Percentiles rank a stretch among this genome's conserved stretches.
These are phyloP conservation scores for Vaccinium macrocarpon DNA, from an alignment of 148 eudicot genomes.

Conservation along the genomic window DNA sequence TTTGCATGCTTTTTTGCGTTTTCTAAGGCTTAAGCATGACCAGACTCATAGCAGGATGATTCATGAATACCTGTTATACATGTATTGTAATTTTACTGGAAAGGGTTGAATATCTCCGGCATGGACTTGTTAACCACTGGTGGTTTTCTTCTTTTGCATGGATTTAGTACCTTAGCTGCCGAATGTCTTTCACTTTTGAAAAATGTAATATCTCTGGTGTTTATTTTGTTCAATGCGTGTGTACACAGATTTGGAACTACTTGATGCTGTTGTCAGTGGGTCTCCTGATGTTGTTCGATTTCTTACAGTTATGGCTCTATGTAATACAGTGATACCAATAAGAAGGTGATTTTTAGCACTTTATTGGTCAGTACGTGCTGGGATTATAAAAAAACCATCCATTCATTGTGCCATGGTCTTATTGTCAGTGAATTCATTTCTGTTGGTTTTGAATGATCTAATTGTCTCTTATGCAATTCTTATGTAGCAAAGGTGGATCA, in stretches of 20 bases:
- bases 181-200: slow-evolving; percentile 6
- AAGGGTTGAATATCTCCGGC: neutral
- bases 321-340: slow-evolving; percentile 86
- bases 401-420: slow-evolving; percentile 8
- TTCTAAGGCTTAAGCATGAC: neutral
- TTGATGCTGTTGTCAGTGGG: slow-evolving; percentile 64
- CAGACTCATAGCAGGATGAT: neutral
- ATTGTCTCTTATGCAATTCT: slow-evolving; percentile 2
- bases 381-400: neutral
- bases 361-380: neutral
- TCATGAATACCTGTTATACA: neutral
- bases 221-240: slow-evolving; percentile 21
- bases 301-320: slow-evolving; percentile 84
- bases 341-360: slow-evolving; percentile 47
- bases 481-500: slow-evolving; percentile 70
- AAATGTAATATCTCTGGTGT: slow-evolving; percentile 16
- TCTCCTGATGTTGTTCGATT: slow-evolving; percentile 69
- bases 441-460: neutral
- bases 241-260: slow-evolving; percentile 63
- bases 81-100: neutral
- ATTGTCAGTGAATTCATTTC: neutral
- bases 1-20: neutral
- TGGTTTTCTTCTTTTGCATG: neutral
- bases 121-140: neutral
- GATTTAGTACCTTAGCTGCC: neutral